Evolutionary conservation across 2,329 filamentous ascomycete species (phyloP).

Genomic region (Leptographium wingfieldii): DNA sequence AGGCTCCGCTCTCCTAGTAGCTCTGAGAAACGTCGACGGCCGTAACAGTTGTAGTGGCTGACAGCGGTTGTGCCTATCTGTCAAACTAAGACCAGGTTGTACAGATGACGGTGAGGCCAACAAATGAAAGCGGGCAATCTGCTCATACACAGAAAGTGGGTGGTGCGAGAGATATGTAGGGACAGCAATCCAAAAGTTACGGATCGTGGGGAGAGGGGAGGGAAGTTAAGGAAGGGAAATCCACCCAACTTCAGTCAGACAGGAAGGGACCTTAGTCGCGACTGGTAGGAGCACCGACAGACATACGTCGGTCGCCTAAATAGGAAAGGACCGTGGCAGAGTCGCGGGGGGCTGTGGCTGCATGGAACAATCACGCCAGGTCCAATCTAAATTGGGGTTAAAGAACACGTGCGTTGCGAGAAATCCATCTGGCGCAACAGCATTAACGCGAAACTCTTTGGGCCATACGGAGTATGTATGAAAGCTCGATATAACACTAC

Average conservation of each 20-base stretch:
- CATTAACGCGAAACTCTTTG: background rate
- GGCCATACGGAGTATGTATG: no score
- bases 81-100: background rate
- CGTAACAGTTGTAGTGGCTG: background rate
- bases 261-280: background rate
- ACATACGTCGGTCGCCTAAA: conserved; percentile 9
- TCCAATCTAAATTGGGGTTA: background rate
- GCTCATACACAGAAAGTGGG: background rate
- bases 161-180: background rate
- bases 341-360: background rate
- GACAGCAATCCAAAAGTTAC: background rate
- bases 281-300: conserved; percentile 8
- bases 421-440: background rate
- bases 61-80: background rate
- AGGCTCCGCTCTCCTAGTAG: background rate
- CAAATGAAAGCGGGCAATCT: background rate
- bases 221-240: background rate
- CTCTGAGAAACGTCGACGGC: background rate
- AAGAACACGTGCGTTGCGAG: background rate
- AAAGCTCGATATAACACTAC: background rate
- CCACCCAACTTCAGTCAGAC: background rate
- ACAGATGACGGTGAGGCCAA: background rate
- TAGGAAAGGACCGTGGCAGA: conserved; percentile 7
- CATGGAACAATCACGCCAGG: background rate
- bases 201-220: background rate